Percentiles rank a stretch among this genome's conserved stretches.
These are phyloP conservation scores for Neophaeococcomyces mojaviensis DNA, from an alignment of 2,329 filamentous ascomycete species.

Conservation along the genomic window DNA sequence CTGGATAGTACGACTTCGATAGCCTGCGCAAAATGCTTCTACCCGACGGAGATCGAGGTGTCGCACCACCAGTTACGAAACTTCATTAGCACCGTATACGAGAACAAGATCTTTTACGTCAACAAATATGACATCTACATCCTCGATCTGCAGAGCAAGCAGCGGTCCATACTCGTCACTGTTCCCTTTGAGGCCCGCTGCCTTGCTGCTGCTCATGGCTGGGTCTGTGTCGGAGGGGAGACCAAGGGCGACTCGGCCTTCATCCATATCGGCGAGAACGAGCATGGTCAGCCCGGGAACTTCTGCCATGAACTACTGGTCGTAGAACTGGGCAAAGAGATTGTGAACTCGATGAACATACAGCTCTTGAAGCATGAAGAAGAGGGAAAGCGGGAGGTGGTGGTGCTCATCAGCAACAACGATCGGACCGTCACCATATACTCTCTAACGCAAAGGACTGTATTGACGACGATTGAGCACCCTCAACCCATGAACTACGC, in stretches of 20 bases:
- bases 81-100: conserved; percentile 72
- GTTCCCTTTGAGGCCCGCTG: conserved; percentile 70
- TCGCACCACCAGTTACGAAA: conserved; percentile 64
- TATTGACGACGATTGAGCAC: conserved; percentile 64
- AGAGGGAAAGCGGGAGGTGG: conserved; percentile 46
- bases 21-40: conserved; percentile 46
- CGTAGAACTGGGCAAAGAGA: conserved; percentile 53
- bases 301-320: conserved; percentile 26
- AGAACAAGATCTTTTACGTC: conserved; percentile 77
- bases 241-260: conserved; percentile 81
- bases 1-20: conserved; percentile 1
- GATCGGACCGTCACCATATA: conserved; percentile 84
- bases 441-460: conserved; percentile 59
- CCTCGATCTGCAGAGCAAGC: conserved; percentile 57
- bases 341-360: conserved; percentile 61
- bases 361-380: conserved; percentile 44
- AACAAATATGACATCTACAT: conserved; percentile 66
- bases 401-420: conserved; percentile 71
- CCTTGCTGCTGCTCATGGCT: conserved; percentile 76
- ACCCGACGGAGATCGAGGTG: conserved; percentile 58
- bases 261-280: conserved; percentile 51
- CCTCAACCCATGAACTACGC: conserved; percentile 88
- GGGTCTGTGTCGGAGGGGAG: conserved; percentile 79
- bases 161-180: conserved; percentile 65
- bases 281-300: conserved; percentile 32